These are phyloP conservation scores for Suillus lakei DNA, from an alignment of 768 basidiomycete genomes.

Conservation along the genomic window DNA sequence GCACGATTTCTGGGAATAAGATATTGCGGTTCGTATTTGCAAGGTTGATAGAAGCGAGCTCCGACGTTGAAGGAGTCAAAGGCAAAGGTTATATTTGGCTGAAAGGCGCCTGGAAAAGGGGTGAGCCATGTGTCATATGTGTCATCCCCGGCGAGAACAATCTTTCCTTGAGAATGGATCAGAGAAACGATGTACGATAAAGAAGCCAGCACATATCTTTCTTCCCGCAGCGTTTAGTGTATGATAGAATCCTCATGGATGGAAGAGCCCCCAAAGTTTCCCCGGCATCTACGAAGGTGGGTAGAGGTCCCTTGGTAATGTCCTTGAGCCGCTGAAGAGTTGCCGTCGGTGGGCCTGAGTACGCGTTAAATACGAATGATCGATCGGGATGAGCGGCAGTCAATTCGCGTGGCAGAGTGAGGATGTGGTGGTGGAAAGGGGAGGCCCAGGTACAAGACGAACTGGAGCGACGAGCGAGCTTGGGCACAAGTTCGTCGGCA, in stretches of 20 bases:
- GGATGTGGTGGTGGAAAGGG: constrained; percentile 77
- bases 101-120: constrained; percentile 81
- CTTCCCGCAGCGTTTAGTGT: constrained; percentile 59
- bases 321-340: constrained; percentile 96
- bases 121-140: constrained; percentile 96
- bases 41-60: too few species aligned
- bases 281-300: constrained; percentile 95
- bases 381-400: constrained; percentile 63
- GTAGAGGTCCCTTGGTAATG: constrained; percentile 91
- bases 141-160: constrained; percentile 96
- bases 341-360: constrained; percentile 93
- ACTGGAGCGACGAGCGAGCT: too few species aligned
- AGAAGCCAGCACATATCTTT: constrained; percentile 48
- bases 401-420: constrained; percentile 80
- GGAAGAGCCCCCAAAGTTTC: constrained; percentile 89
- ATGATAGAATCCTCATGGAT: constrained; percentile 90
- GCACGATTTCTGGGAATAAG: constrained; percentile 70
- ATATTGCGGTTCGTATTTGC: constrained; percentile 39
- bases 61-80: constrained; percentile 99
- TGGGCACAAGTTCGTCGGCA: too few species aligned
- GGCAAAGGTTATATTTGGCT: constrained; percentile 73
- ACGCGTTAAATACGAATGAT: constrained; percentile 88
- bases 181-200: background rate
- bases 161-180: constrained; percentile 43
- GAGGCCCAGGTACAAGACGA: too few species aligned